Percentiles rank a stretch among this genome's conserved stretches.
Conservation (phyloP, 441 rosid species). For the Daphne laureola region DNA sequence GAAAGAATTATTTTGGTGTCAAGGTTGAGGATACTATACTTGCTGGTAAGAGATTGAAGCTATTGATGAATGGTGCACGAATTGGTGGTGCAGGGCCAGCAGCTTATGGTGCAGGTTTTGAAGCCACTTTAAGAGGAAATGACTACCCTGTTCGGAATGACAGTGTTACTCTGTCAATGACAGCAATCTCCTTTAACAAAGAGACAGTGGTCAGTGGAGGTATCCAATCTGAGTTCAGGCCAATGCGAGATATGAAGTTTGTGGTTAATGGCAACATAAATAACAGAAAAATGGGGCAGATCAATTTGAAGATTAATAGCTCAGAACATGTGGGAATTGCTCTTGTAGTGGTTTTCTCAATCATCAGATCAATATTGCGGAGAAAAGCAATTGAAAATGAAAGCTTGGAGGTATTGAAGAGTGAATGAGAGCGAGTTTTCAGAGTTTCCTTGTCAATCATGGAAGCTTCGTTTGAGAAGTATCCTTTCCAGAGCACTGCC, state of each 20-base stretch:
- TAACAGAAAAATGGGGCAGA: constrained; percentile 68
- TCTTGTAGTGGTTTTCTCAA: constrained; percentile 45
- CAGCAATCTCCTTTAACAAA: constrained; percentile 56
- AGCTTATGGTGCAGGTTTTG: constrained; percentile 77
- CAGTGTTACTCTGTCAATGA: constrained; percentile 40
- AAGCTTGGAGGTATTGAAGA: constrained; percentile 29
- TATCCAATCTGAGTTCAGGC: constrained; percentile 63
- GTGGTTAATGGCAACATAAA: constrained; percentile 57
- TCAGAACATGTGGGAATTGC: constrained; percentile 68
- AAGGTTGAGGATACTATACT: constrained; percentile 65
- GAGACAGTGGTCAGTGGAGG: constrained; percentile 72
- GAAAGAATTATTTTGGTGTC: constrained; percentile 57
- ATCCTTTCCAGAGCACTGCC: not conserved
- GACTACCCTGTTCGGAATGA: constrained; percentile 74
- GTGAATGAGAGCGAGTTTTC: constrained; percentile 21
- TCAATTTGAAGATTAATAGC: constrained; percentile 54
- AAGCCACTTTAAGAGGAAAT: constrained; percentile 66
- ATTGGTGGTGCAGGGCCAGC: constrained; percentile 54
- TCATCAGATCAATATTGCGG: constrained; percentile 42
- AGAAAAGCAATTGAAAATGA: constrained; percentile 29
- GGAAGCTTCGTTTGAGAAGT: not conserved
- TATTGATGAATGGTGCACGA: constrained; percentile 58
- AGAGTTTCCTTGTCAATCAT: constrained; percentile 1
- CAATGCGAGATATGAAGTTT: constrained; percentile 44
- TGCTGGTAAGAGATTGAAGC: constrained; percentile 66